Percentiles rank a stretch among this genome's conserved stretches.
These are phyloP conservation scores for Escallonia rubra DNA, from an alignment of 129 eudicot genomes.

Conservation along the genomic window DNA sequence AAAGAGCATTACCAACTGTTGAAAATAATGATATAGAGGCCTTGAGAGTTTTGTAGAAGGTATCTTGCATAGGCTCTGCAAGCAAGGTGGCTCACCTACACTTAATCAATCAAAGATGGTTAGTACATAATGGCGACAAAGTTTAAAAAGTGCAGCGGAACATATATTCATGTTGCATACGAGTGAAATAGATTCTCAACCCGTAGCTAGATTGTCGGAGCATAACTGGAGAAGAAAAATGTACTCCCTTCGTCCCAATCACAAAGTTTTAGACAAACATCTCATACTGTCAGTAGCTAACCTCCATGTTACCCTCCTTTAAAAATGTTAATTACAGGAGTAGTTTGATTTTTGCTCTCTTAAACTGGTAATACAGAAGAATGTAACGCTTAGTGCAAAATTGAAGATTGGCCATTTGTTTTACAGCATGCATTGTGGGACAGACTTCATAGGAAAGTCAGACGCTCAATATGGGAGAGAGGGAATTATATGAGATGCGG, in stretches of 20 bases:
- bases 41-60: constrained; percentile 37
- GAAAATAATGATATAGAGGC: constrained; percentile 47
- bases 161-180: not conserved
- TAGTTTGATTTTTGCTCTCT: not conserved
- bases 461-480: no score
- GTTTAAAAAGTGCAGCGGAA: not conserved
- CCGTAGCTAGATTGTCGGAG: not conserved
- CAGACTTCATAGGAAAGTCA: no score
- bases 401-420: no score
- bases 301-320: no score
- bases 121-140: not conserved
- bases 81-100: constrained; percentile 52
- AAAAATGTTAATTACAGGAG: no score
- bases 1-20: constrained; percentile 53
- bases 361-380: not conserved
- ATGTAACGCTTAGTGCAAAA: not conserved
- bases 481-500: no score
- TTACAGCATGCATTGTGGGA: no score
- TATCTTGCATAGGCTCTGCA: constrained; percentile 34
- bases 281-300: no score
- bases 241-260: not conserved
- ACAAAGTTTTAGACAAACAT: not conserved
- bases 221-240: not conserved
- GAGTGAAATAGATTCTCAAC: not conserved
- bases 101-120: no score